phyloP scores from a whole-genome alignment of 139 green algal genomes.

The Chlamydomonas applanata region DNA sequence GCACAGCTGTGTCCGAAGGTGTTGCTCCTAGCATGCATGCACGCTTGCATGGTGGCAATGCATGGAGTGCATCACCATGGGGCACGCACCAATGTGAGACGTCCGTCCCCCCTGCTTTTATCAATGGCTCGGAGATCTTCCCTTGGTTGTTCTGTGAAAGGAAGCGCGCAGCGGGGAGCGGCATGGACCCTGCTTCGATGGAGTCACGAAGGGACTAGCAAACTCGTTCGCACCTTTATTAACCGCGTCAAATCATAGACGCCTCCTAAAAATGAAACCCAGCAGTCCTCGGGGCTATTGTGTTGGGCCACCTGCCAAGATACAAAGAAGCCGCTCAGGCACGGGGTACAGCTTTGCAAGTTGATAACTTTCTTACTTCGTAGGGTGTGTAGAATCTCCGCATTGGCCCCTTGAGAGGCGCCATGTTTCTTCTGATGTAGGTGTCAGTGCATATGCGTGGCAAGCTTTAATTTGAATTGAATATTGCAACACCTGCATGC shows the following conservation, averaged over 20 bases:
- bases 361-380: constrained; percentile 24
- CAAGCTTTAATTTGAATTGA: too few species aligned
- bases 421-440: too few species aligned
- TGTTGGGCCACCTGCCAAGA: constrained; percentile 55
- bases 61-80: too few species aligned
- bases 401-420: background rate
- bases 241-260: constrained; percentile 67
- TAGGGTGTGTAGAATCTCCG: constrained; percentile 56
- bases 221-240: constrained; percentile 34
- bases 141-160: constrained; percentile 48
- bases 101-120: constrained; percentile 66
- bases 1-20: too few species aligned
- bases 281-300: constrained; percentile 65
- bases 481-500: too few species aligned
- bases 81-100: constrained; percentile 68
- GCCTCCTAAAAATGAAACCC: constrained; percentile 65
- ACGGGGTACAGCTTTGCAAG: too few species aligned
- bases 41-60: background rate
- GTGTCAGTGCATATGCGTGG: too few species aligned
- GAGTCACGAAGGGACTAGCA: background rate
- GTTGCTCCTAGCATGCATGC: too few species aligned
- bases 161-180: too few species aligned
- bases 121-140: constrained; percentile 48
- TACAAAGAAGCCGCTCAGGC: background rate
- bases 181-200: background rate